A percentile compares a stretch with the other conserved stretches of the same genome.
These are phyloP conservation scores for Panicum miliaceum DNA, from an alignment of 176 grass and related monocot species.

Conservation along the genomic window DNA sequence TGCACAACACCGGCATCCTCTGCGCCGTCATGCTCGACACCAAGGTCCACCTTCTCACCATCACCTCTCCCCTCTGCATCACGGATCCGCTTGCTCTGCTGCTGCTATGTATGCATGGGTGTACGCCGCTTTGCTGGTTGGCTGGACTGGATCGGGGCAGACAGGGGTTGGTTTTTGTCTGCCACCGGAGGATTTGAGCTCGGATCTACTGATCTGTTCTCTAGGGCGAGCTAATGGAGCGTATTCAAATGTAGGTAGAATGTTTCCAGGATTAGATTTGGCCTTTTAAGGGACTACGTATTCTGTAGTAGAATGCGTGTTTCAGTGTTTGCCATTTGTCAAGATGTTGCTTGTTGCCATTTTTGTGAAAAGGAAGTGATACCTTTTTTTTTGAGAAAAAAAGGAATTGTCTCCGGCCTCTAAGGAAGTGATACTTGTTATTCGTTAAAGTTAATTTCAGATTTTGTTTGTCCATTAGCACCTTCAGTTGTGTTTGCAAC, in stretches of 20 bases:
- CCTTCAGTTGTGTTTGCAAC: background rate
- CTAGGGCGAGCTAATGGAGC: background rate
- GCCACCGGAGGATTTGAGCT: background rate
- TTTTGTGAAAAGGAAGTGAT: background rate
- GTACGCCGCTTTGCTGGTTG: background rate
- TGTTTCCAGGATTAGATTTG: background rate
- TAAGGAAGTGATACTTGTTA: background rate
- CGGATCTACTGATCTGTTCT: slow-evolving; percentile 38
- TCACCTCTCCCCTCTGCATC: too few relatives aligned
- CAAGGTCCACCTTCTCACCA: slow-evolving; percentile 44
- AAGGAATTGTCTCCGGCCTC: too few relatives aligned
- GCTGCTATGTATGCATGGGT: background rate
- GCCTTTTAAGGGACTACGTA: background rate
- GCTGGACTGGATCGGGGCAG: slow-evolving; percentile 37
- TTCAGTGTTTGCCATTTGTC: background rate
- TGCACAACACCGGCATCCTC: slow-evolving; percentile 86
- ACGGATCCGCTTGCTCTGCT: background rate
- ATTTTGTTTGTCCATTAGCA: slow-evolving; percentile 7
- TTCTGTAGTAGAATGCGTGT: background rate
- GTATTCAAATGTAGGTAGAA: background rate
- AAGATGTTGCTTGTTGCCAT: background rate
- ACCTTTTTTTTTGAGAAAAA: background rate
- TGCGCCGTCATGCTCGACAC: slow-evolving; percentile 98
- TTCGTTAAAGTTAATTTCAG: background rate
- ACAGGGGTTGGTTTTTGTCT: background rate